Percentiles rank a stretch among this genome's conserved stretches.
These are phyloP conservation scores for Bremia lactucae DNA, from an alignment of 352 stramenopile genomes.

Conservation along the genomic window DNA sequence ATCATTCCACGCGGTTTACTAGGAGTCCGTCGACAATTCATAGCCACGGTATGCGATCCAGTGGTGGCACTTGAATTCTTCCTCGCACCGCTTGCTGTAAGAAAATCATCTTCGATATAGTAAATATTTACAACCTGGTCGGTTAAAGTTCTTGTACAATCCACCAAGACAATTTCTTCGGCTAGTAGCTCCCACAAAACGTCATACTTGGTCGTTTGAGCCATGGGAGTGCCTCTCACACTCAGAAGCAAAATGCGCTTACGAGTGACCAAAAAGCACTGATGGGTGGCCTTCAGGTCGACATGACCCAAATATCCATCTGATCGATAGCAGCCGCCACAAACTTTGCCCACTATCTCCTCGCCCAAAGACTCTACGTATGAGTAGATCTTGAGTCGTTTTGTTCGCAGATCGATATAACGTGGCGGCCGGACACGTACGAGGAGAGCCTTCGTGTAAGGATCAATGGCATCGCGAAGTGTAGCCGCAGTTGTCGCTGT, in stretches of 20 bases:
- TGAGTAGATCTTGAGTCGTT: slow-evolving; percentile 74
- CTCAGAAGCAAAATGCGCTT: slow-evolving; percentile 75
- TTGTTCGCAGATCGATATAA: slow-evolving; percentile 73
- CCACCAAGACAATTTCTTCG: slow-evolving; percentile 71
- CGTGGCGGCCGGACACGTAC: slow-evolving; percentile 67
- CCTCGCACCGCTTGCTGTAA: slow-evolving; percentile 15
- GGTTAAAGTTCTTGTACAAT: slow-evolving; percentile 28
- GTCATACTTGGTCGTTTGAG: slow-evolving; percentile 53
- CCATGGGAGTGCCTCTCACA: slow-evolving; percentile 32
- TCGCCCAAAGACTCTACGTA: slow-evolving; percentile 83
- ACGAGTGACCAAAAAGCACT: slow-evolving; percentile 75
- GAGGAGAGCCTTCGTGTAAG: slow-evolving; percentile 70
- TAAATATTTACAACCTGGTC: slow-evolving; percentile 42
- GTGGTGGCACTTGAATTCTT: slow-evolving; percentile 8
- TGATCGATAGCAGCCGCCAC: slow-evolving; percentile 55
- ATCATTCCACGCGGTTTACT: slow-evolving; percentile 46
- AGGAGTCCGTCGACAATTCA: slow-evolving; percentile 22
- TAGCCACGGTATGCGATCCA: slow-evolving; percentile 15
- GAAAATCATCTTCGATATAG: slow-evolving; percentile 70
- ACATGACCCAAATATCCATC: slow-evolving; percentile 80
- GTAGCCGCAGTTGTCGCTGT: slow-evolving; percentile 60
- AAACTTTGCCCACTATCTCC: slow-evolving; percentile 76
- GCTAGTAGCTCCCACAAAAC: slow-evolving; percentile 72
- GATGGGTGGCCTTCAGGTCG: slow-evolving; percentile 52
- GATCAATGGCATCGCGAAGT: slow-evolving; percentile 67